Conservation (phyloP, 768 basidiomycete genomes). For the Lactarius trivialis region DNA sequence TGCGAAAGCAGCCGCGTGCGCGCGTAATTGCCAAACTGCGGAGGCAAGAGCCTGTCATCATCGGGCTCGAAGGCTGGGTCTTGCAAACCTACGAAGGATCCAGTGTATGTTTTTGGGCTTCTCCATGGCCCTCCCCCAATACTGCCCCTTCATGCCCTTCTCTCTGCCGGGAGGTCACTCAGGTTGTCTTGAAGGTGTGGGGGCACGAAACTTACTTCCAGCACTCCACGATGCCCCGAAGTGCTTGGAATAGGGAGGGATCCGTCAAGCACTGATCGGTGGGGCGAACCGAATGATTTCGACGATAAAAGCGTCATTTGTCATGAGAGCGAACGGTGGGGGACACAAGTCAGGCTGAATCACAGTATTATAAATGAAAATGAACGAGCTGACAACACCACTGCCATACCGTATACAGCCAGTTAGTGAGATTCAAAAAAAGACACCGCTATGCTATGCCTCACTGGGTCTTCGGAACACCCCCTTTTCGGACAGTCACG, state of each 20-base stretch:
- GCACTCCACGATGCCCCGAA: neutral
- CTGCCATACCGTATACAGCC: too few relatives aligned
- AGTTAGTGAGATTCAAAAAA: too few relatives aligned
- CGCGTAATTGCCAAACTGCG: constrained; percentile 8
- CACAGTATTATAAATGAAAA: too few relatives aligned
- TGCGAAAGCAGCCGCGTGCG: neutral
- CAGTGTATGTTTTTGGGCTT: neutral
- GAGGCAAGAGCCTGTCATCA: neutral
- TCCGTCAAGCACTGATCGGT: neutral
- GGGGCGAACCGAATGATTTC: neutral
- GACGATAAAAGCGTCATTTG: neutral
- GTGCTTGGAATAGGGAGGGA: constrained; percentile 1
- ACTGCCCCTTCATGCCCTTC: constrained; percentile 5
- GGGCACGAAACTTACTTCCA: constrained; percentile 4
- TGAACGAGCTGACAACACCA: too few relatives aligned
- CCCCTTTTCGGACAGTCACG: too few relatives aligned
- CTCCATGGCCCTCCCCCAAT: constrained; percentile 2
- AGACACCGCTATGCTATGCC: too few relatives aligned
- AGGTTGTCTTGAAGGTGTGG: neutral
- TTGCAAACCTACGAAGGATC: constrained; percentile 4
- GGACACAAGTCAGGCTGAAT: too few relatives aligned
- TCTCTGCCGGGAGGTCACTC: neutral
- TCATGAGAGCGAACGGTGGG: neutral
- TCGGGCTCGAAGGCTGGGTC: neutral
- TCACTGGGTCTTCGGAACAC: too few relatives aligned